Base-by-base conservation (phyloP, 1,139 yeast species). In the Candida labiduridarum region DNA sequence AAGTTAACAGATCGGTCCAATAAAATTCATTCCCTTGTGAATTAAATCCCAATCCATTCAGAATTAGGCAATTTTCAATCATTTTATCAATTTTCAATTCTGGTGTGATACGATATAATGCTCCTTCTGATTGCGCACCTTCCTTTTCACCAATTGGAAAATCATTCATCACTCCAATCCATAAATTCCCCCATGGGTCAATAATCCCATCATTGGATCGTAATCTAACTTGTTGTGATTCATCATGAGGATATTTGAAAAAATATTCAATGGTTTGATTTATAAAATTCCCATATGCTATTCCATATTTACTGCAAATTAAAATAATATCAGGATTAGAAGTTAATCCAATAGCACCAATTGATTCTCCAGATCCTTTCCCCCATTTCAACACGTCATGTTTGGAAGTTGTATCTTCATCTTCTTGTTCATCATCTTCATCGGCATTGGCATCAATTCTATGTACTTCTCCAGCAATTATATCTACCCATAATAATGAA, bases 21-120 rank as follows among this genome's bases (percentile, higher is more conserved):
- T 78, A 87, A 61, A 89, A 73, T 44, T 69, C 68, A 39, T 72
- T 76, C 10, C 76, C 74, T 49, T 78, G 81, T 41, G 67, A 66
- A 41, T 76, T 71, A 79, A 90, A 92, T 31, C 87, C 88, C 57
- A 91, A 75, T n/a, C 97, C 96, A 62, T 91, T 91, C 18, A 94
- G 80, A 52, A 87, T 85, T 38, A 65, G 65, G 36, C 78, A 67
- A 25, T 71, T 63, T 58, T 63, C 63, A 12, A 67, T 54, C 74
- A 77, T 68, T 30, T 66, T 57, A 31, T 67, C 65, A 22, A 71
- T 58, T 19, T 65, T 53, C 54, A 73, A 62, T 47, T 70, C 72
- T n/a, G 69, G 61, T 39, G 71, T 63, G 44, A 79, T 65, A 35
- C 77, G 65, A 61, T 73, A 80, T 53, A 81, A 64, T 41, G 63